A percentile compares a stretch with the other conserved stretches of the same genome.
phyloP scores from a whole-genome alignment of 75 land plant genomes.

The Ceratopteris richardii region DNA sequence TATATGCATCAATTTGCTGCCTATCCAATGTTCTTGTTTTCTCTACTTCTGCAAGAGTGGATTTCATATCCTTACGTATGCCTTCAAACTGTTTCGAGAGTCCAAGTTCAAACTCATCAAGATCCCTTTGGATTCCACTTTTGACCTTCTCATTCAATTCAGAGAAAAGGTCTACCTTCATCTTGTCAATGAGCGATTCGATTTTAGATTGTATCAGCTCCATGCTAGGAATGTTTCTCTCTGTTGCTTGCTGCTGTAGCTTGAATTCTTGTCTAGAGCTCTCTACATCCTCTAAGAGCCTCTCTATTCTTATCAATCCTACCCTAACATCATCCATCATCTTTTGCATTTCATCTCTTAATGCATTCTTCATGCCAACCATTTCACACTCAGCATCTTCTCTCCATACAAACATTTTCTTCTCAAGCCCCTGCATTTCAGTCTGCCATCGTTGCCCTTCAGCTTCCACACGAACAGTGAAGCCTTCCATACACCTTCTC shows the following conservation, averaged over 20 bases:
- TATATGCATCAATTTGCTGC: conserved; percentile 7
- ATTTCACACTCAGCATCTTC: conserved; percentile 19
- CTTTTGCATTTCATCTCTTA: conserved; percentile 16
- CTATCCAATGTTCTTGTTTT: conserved; percentile 6
- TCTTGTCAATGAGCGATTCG: neutral
- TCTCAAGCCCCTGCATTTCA: conserved; percentile 16
- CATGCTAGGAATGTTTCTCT: neutral
- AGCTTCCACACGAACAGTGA: conserved; percentile 19
- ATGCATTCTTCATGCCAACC: conserved; percentile 9
- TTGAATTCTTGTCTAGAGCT: neutral
- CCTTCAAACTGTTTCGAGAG: too few relatives aligned
- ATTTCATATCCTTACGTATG: neutral
- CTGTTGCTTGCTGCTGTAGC: neutral
- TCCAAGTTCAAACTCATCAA: neutral
- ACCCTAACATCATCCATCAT: neutral
- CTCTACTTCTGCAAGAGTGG: conserved; percentile 3
- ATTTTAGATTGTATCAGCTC: neutral
- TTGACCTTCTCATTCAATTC: neutral
- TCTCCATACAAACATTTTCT: conserved; percentile 22
- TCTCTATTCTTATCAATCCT: conserved; percentile 2
- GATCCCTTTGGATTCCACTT: neutral
- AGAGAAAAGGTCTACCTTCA: conserved; percentile 1
- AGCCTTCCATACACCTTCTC: conserved; percentile 19
- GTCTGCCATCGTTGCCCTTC: conserved; percentile 31
- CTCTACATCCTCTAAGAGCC: neutral